Base-by-base conservation (phyloP, 257 asterid genomes). In the Misopates orontium region DNA sequence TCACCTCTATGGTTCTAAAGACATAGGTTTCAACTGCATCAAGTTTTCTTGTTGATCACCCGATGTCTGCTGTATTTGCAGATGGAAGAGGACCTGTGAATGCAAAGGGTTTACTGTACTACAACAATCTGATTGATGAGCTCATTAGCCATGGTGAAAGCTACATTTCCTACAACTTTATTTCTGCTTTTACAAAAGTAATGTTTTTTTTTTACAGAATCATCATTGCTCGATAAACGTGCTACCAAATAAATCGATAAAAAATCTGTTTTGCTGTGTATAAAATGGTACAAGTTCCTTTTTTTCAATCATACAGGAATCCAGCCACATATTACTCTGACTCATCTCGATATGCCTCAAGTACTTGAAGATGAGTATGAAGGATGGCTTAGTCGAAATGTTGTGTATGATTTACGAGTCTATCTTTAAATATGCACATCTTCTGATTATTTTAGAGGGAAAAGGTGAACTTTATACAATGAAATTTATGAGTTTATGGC, bases 311-410 rank as follows among this genome's bases (percentile, higher is more conserved):
- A 22, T 62, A 62, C 75, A 85, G 93, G 93, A 60, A 83, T 87
- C 36, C 78, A 83, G 65, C 87, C 87, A 2, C 90, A 85, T 53
- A 73, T 78, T 20, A 82, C 85, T 7, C 66, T 83, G 39, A 14
- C 3, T 64, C 95, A 85, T 47, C 1, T 62, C 36, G 96, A 85
- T 83, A 56, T 62, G 10, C 93, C 96, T 1, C 88, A 85, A 70
- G 77, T 64, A 56, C 90, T 83, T 18, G 80, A 83, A 31, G 90
- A 85, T 31, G 82, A 80, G 67, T 81, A 85, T 12, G 79, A 70
- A 3, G 89, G 88, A 58, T 83, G 88, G 87, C 77, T 82, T 23
- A 83, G 78, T 71, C 64, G 70, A 59, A 67, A 75, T 39, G 71
- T 83, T 10, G 84, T 87, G 89, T 85, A 80, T 42, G 79, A 17